phyloP scores from a whole-genome alignment of 768 basidiomycete species.

The Panaeolus papilionaceus region DNA sequence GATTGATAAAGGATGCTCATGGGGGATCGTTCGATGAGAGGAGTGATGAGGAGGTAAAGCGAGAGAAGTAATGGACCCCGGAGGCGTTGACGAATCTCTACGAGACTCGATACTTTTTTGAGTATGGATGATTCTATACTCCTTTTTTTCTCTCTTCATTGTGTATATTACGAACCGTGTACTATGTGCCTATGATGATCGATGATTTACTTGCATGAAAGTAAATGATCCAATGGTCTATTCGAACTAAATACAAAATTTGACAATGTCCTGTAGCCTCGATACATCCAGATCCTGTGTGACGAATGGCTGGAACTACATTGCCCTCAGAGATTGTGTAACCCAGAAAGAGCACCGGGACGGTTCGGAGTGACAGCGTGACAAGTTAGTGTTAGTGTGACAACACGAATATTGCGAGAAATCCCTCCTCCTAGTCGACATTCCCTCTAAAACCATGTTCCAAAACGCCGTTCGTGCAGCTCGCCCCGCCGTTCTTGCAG shows the following conservation, averaged over 20 bases:
- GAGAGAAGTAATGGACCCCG: background rate
- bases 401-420: conserved; percentile 13
- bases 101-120: background rate
- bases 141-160: background rate
- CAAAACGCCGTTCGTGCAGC: conserved; percentile 52
- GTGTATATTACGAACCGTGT: background rate
- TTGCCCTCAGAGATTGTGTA: background rate
- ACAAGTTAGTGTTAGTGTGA: conserved; percentile 24
- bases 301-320: conserved; percentile 11
- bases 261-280: too few relatives aligned
- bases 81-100: background rate
- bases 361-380: conserved; percentile 36
- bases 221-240: too few relatives aligned
- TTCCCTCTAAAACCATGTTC: conserved; percentile 45
- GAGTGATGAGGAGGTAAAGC: conserved; percentile 28
- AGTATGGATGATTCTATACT: background rate
- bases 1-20: conserved; percentile 45
- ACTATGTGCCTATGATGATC: too few relatives aligned
- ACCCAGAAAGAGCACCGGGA: conserved; percentile 29
- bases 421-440: conserved; percentile 20
- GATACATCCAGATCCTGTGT: conserved; percentile 10
- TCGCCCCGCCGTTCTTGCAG: conserved; percentile 47
- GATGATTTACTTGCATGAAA: too few relatives aligned
- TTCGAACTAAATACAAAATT: too few relatives aligned
- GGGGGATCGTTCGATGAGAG: conserved; percentile 18